Evolutionary conservation across 2,329 filamentous ascomycete genomes (phyloP).

Genomic region (Kalmusia sp.): DNA sequence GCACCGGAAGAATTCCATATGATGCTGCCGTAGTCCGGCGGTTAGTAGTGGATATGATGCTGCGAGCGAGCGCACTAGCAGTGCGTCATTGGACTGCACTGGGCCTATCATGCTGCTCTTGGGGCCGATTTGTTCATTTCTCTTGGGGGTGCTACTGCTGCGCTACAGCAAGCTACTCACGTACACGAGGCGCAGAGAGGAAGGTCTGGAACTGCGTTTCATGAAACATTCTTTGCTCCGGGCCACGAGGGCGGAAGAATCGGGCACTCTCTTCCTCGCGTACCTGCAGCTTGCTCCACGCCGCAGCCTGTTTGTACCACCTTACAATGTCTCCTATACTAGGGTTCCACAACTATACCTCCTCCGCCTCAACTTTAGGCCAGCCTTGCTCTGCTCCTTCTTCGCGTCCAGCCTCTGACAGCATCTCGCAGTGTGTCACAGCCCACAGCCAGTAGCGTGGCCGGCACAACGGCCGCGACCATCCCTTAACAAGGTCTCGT

Average conservation of each 20-base stretch:
- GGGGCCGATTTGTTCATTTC: background rate
- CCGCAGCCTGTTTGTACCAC: background rate
- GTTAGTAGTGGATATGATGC: background rate
- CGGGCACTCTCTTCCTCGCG: background rate
- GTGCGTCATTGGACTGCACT: conserved; percentile 1
- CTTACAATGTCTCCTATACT: background rate
- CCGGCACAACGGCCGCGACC: background rate
- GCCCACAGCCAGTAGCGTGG: background rate
- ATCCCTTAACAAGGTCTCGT: background rate
- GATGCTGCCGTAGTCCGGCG: conserved; percentile 7
- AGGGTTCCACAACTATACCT: background rate
- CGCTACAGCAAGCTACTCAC: background rate
- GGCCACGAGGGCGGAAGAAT: conserved; percentile 6
- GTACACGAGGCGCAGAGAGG: conserved; percentile 3
- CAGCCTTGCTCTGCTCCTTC: conserved; percentile 6
- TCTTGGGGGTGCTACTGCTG: background rate
- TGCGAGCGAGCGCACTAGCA: background rate
- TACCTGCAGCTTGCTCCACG: conserved; percentile 7
- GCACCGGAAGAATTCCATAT: conserved; percentile 4
- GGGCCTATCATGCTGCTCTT: background rate
- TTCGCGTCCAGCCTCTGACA: background rate
- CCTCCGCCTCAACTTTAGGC: conserved; percentile 6
- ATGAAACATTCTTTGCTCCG: conserved; percentile 1
- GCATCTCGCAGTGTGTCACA: background rate
- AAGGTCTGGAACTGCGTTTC: conserved; percentile 2